Evolutionary conservation across 257 asterid species (phyloP).

Genomic region (Linderniella brevidens): DNA sequence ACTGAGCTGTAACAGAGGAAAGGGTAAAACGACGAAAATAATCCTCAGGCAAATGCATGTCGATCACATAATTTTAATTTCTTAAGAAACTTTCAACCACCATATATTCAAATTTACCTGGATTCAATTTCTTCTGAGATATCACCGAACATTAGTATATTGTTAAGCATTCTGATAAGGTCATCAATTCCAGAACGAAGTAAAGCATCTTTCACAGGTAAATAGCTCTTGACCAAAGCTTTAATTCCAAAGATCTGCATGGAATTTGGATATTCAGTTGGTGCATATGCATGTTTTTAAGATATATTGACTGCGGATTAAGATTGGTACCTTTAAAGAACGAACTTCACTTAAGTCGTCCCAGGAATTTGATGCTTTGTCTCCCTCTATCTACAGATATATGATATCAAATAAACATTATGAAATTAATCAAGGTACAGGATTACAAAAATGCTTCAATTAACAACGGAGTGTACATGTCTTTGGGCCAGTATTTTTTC

Average conservation of each 20-base stretch:
- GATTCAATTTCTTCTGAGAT: too few relatives aligned
- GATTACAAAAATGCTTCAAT: constrained; percentile 7
- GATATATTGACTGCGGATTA: constrained; percentile 6
- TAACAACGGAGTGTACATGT: constrained; percentile 38
- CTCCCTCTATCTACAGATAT: constrained; percentile 42
- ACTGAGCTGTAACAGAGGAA: constrained; percentile 42
- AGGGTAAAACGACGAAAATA: constrained; percentile 12
- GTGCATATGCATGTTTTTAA: constrained; percentile 8
- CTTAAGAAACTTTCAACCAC: too few relatives aligned
- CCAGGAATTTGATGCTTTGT: constrained; percentile 50
- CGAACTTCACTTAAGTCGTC: constrained; percentile 83
- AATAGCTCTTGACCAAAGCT: too few relatives aligned
- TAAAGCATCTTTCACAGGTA: too few relatives aligned
- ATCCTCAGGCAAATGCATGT: background rate
- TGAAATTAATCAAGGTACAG: constrained; percentile 10
- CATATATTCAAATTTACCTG: too few relatives aligned
- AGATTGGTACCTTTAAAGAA: constrained; percentile 56
- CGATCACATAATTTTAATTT: too few relatives aligned
- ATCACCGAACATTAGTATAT: too few relatives aligned
- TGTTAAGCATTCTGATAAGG: too few relatives aligned
- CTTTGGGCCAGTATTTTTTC: constrained; percentile 56
- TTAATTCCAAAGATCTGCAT: constrained; percentile 72
- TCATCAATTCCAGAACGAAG: too few relatives aligned
- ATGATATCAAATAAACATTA: constrained; percentile 10
- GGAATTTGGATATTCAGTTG: constrained; percentile 4